These are phyloP conservation scores for Poa annua DNA, from an alignment of 176 grass and related monocot genomes.

Conservation along the genomic window DNA sequence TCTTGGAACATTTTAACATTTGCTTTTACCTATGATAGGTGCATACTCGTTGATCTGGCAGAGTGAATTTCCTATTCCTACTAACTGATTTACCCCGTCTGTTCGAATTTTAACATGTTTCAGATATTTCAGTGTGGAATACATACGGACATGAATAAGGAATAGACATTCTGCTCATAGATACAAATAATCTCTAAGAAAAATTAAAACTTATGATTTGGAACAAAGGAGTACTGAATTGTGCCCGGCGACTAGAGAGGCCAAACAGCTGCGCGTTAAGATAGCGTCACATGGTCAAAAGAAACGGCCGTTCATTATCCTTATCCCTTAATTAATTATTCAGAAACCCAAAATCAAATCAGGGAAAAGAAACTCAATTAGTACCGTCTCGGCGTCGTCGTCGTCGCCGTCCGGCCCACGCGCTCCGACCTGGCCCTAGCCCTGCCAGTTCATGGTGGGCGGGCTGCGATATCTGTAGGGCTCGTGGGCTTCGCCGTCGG, in stretches of 20 bases:
- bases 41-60: too few species aligned
- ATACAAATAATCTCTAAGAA: too few species aligned
- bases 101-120: too few species aligned
- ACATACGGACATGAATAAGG: too few species aligned
- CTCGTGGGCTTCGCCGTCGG: slow-evolving; percentile 37
- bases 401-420: slow-evolving; percentile 23
- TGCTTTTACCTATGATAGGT: too few species aligned
- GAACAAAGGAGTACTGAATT: background rate
- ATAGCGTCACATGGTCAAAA: slow-evolving; percentile 34
- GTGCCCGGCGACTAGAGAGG: background rate
- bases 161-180: too few species aligned
- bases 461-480: slow-evolving; percentile 55
- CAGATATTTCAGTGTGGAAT: too few species aligned
- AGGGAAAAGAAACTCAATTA: background rate
- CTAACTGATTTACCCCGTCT: too few species aligned
- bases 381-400: slow-evolving; percentile 14
- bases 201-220: too few species aligned
- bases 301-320: background rate
- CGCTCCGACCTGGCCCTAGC: slow-evolving; percentile 51
- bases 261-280: slow-evolving; percentile 23
- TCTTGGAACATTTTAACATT: too few species aligned
- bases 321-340: slow-evolving; percentile 27
- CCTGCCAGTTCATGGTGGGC: slow-evolving; percentile 49
- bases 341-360: slow-evolving; percentile 13
- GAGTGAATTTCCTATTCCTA: too few species aligned